These are phyloP conservation scores for Sonneratia caseolaris DNA, from an alignment of 345 rosid genomes.

Conservation along the genomic window DNA sequence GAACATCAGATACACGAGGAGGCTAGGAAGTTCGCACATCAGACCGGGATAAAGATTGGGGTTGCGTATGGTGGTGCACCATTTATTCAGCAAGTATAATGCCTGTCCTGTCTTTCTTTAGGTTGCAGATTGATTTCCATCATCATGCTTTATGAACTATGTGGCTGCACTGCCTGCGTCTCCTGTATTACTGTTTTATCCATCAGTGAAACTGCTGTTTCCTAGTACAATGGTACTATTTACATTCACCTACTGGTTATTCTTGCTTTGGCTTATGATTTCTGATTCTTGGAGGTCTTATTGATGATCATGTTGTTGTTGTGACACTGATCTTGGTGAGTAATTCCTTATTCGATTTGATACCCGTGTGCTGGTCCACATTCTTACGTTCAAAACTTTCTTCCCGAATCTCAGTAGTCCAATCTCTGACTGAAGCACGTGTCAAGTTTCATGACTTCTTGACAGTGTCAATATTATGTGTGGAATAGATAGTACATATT, in stretches of 20 bases:
- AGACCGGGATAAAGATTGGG: slow-evolving; percentile 29
- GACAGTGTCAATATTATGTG: background rate
- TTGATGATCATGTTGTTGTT: background rate
- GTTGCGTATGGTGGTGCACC: slow-evolving; percentile 49
- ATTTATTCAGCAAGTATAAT: slow-evolving; percentile 29
- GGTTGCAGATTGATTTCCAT: background rate
- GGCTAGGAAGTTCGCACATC: slow-evolving; percentile 36
- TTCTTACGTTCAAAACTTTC: background rate
- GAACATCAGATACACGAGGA: slow-evolving; percentile 34
- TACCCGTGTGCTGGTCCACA: background rate
- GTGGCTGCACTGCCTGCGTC: slow-evolving; percentile 1
- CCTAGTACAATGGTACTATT: background rate
- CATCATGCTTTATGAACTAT: background rate
- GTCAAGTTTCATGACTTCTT: background rate
- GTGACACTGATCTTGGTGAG: background rate
- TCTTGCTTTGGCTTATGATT: background rate
- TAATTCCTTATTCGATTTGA: background rate
- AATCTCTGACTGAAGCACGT: background rate
- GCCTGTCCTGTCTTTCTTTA: background rate
- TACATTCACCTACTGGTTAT: background rate
- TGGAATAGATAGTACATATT: background rate
- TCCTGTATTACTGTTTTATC: background rate
- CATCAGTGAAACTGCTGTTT: background rate
- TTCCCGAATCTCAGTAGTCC: background rate
- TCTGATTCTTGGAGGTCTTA: background rate